Conservation (phyloP, 2,329 filamentous ascomycete species). For the Arthroderma sp. region DNA sequence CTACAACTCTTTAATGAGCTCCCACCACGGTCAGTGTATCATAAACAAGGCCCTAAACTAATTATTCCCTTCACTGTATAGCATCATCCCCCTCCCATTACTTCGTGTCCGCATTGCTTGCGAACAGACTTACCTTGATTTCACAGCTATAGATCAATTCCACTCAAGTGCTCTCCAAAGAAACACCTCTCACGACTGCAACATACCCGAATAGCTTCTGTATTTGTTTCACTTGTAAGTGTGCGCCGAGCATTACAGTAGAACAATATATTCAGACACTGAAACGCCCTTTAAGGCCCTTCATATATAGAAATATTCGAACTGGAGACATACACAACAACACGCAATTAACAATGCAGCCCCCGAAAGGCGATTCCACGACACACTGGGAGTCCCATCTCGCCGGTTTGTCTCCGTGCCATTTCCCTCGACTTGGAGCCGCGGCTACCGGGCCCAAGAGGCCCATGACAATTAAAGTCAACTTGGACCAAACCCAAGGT, state of each 20-base stretch:
- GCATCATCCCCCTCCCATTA: neutral
- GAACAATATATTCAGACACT: neutral
- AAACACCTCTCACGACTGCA: neutral
- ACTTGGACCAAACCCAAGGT: constrained; percentile 20
- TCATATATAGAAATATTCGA: neutral
- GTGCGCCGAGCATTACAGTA: neutral
- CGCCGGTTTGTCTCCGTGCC: constrained; percentile 20
- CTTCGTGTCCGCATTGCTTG: neutral
- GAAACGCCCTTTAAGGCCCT: neutral
- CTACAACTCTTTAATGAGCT: neutral
- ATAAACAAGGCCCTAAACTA: neutral
- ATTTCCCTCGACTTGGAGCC: constrained; percentile 26
- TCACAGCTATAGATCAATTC: constrained; percentile 2
- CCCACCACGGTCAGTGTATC: neutral
- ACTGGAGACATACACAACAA: neutral
- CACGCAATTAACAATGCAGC: neutral
- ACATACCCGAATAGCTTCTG: neutral
- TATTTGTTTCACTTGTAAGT: neutral
- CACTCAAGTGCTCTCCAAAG: neutral
- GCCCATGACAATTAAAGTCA: constrained; percentile 27
- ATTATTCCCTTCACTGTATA: neutral
- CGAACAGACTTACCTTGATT: neutral
- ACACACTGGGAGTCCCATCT: constrained; percentile 10
- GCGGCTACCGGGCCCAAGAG: constrained; percentile 21
- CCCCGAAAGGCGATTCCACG: neutral